These are phyloP conservation scores for Barnettozyma salicaria DNA, from an alignment of 805 yeast species.

Conservation along the genomic window DNA sequence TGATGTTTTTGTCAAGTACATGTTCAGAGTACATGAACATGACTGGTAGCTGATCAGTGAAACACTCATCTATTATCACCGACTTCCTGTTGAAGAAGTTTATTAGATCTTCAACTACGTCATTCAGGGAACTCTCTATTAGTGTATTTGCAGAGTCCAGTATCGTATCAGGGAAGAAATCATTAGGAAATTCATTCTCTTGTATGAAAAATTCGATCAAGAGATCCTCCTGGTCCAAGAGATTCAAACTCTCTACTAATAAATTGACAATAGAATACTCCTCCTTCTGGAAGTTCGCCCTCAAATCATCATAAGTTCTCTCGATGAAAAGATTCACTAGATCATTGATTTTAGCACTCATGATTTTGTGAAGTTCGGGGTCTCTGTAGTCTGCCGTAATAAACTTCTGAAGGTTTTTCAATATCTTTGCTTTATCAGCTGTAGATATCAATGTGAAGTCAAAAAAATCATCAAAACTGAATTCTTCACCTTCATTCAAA, in stretches of 20 bases:
- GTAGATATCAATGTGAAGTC: constrained; percentile 14
- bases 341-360: constrained; percentile 9
- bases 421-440: constrained; percentile 22
- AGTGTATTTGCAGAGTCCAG: constrained; percentile 23
- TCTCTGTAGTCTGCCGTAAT: constrained; percentile 22
- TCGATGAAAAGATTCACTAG: constrained; percentile 16
- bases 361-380: constrained; percentile 5
- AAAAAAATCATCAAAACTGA: constrained; percentile 17
- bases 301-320: constrained; percentile 18
- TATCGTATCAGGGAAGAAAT: constrained; percentile 26
- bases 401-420: constrained; percentile 17
- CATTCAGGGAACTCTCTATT: constrained; percentile 20
- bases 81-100: constrained; percentile 32
- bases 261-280: constrained; percentile 20
- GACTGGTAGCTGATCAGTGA: constrained; percentile 34
- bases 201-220: constrained; percentile 37
- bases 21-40: constrained; percentile 33
- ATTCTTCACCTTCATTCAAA: constrained; percentile 1
- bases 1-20: constrained; percentile 33
- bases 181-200: constrained; percentile 29
- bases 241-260: constrained; percentile 23
- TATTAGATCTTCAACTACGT: constrained; percentile 24
- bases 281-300: constrained; percentile 14
- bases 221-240: constrained; percentile 31
- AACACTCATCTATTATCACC: constrained; percentile 32